Conservation (phyloP, 179 eudicot species). For the Monotropa hypopitys region DNA sequence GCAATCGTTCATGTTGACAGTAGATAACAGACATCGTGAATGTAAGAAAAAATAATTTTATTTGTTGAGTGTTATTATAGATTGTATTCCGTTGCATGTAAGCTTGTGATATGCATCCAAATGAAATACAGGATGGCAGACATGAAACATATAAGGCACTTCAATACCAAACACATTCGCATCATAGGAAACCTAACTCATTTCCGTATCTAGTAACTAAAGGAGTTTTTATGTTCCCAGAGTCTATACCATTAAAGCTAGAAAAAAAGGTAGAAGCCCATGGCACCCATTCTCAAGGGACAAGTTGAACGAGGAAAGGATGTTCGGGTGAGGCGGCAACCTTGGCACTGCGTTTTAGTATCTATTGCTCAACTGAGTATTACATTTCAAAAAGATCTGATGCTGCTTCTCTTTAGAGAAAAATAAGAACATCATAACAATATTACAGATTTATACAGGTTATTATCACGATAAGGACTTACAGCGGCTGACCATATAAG, state of each 20-base stretch:
- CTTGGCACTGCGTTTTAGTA: background rate
- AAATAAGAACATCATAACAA: background rate
- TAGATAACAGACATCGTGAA: background rate
- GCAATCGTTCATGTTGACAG: background rate
- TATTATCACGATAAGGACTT: conserved; percentile 16
- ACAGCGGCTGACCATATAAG: conserved; percentile 95
- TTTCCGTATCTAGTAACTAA: background rate
- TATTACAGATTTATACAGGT: background rate
- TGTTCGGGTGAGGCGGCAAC: background rate
- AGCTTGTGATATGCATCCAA: background rate
- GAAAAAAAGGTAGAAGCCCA: background rate
- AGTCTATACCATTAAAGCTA: background rate
- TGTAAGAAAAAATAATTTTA: background rate
- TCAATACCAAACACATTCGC: background rate
- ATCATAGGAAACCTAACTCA: background rate
- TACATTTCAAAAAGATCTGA: background rate
- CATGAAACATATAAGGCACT: background rate
- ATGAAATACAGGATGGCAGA: background rate
- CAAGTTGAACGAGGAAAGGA: background rate
- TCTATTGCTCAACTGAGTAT: conserved; percentile 1
- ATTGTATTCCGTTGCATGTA: background rate
- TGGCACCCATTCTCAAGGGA: background rate
- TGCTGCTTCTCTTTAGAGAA: background rate
- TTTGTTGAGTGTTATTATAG: background rate
- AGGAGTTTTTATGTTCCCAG: background rate